A percentile compares a stretch with the other conserved stretches of the same genome.
Conservation (phyloP, 768 basidiomycete species). For the Coprinopsis marcescibilis region DNA sequence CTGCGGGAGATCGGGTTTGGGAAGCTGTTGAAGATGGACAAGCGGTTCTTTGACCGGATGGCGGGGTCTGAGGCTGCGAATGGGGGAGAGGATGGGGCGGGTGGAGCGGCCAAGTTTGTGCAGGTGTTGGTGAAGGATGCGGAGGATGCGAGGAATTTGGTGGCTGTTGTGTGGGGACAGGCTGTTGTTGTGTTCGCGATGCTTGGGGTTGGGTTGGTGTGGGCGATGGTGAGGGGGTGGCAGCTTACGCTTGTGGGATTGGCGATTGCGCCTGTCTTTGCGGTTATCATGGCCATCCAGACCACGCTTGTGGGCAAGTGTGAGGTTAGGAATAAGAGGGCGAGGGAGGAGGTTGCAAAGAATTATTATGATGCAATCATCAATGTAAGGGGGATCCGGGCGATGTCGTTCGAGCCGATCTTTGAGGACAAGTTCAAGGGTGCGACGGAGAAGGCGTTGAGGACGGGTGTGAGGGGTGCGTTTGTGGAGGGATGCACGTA, state of each 20-base stretch:
- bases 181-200: slow-evolving; percentile 69
- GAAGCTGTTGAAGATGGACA: slow-evolving; percentile 73
- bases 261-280: slow-evolving; percentile 82
- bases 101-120: no score
- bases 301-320: slow-evolving; percentile 62
- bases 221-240: slow-evolving; percentile 90
- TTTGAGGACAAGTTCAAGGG: slow-evolving; percentile 67
- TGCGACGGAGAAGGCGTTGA: slow-evolving; percentile 54
- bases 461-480: slow-evolving; percentile 71
- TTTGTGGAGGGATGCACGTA: slow-evolving; percentile 83
- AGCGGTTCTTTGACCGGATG: slow-evolving; percentile 73
- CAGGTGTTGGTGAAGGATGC: slow-evolving; percentile 83
- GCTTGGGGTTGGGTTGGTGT: slow-evolving; percentile 77
- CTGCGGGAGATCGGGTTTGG: slow-evolving; percentile 54
- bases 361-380: slow-evolving; percentile 82
- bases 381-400: slow-evolving; percentile 81
- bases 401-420: slow-evolving; percentile 76
- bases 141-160: slow-evolving; percentile 78
- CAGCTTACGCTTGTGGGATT: slow-evolving; percentile 88
- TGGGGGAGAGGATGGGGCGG: no score
- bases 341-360: slow-evolving; percentile 80
- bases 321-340: slow-evolving; percentile 77
- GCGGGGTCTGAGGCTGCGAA: slow-evolving; percentile 50
- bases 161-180: slow-evolving; percentile 70
- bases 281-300: slow-evolving; percentile 67